Percentiles rank a stretch among this genome's conserved stretches.
Evolutionary conservation across 225 moss, liverwort and hornwort genomes (phyloP).

Genomic region (Anthoceros angustus): DNA sequence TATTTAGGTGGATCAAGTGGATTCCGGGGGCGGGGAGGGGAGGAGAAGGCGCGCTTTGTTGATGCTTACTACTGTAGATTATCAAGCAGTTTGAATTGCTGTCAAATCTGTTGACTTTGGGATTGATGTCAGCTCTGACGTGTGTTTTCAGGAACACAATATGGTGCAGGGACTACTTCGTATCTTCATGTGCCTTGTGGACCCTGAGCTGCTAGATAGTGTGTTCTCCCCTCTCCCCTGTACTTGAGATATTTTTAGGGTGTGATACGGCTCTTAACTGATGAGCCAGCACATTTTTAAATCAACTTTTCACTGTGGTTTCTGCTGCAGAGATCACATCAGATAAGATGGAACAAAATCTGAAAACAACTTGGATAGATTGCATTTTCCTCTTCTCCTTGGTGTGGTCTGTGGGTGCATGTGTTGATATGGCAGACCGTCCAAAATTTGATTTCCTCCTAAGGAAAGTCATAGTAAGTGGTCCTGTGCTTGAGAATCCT

Average conservation of each 20-base stretch:
- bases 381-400: conserved; percentile 65
- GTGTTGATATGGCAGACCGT: conserved; percentile 44
- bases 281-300: too few species aligned
- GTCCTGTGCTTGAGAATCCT: not conserved
- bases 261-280: too few species aligned
- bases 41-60: too few species aligned
- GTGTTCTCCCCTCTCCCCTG: conserved; percentile 16
- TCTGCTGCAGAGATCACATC: conserved; percentile 29
- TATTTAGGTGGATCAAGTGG: not conserved
- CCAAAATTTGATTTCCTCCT: conserved; percentile 35
- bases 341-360: conserved; percentile 55
- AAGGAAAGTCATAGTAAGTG: conserved; percentile 40
- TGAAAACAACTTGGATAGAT: conserved; percentile 51
- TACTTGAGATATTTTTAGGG: too few species aligned
- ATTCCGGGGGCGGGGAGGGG: too few species aligned
- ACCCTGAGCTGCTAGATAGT: conserved; percentile 73
- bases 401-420: conserved; percentile 66
- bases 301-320: conserved; percentile 27
- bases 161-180: conserved; percentile 66
- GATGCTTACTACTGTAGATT: too few species aligned
- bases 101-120: not conserved
- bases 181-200: conserved; percentile 41
- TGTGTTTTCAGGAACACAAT: conserved; percentile 52
- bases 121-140: not conserved
- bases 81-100: too few species aligned